Percentiles rank a stretch among this genome's conserved stretches.
Evolutionary conservation across 345 rosid genomes (phyloP).

Genomic region (Sonneratia alba): DNA sequence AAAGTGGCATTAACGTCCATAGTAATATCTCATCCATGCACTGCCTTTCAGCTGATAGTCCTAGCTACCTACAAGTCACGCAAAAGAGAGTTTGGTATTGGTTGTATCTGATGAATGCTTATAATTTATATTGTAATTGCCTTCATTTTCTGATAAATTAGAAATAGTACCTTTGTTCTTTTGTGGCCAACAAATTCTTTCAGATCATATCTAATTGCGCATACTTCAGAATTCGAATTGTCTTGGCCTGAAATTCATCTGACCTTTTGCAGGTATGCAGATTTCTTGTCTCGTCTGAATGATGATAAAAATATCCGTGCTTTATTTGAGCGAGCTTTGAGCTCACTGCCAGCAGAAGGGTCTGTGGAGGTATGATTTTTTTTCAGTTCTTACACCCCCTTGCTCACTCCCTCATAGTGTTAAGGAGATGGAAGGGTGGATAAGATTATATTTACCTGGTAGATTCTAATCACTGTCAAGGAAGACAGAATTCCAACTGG

Average conservation of each 20-base stretch:
- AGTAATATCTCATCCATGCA: not conserved
- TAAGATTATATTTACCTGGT: no score
- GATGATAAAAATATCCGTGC: slow-evolving; percentile 93
- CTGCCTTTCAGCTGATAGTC: not conserved
- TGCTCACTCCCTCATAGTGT: not conserved
- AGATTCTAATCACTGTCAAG: not conserved
- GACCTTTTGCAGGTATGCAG: slow-evolving; percentile 60
- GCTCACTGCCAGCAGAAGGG: slow-evolving; percentile 73
- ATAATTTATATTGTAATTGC: not conserved
- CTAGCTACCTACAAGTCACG: not conserved
- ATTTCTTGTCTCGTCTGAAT: slow-evolving; percentile 83
- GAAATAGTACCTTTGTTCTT: not conserved
- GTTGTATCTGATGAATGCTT: not conserved
- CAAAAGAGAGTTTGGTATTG: not conserved
- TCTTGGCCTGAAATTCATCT: slow-evolving; percentile 1
- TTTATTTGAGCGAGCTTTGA: slow-evolving; percentile 86
- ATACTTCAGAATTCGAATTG: not conserved
- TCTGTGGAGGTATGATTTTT: slow-evolving; percentile 66
- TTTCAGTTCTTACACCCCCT: not conserved
- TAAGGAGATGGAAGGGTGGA: not conserved
- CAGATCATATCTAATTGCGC: not conserved
- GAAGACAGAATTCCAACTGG: not conserved
- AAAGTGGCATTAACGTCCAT: not conserved
- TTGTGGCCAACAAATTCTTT: not conserved
- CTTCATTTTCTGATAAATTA: not conserved